A percentile compares a stretch with the other conserved stretches of the same genome.
These are phyloP conservation scores for Botrytis sinoallii DNA, from an alignment of 2,329 filamentous ascomycete species.

Conservation along the genomic window DNA sequence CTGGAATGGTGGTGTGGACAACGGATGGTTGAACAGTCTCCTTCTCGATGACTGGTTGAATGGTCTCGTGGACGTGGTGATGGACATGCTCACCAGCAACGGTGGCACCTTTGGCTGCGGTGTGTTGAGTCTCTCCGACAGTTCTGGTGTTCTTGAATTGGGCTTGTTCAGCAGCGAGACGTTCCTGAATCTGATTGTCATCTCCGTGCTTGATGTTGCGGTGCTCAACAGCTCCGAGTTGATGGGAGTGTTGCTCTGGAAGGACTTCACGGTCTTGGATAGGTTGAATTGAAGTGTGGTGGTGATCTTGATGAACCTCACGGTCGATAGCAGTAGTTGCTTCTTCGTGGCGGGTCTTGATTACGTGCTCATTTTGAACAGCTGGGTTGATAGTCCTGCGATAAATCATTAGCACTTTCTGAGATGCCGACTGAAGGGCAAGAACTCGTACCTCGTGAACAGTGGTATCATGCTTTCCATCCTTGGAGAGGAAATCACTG, in stretches of 20 bases:
- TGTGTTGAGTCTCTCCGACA: constrained; percentile 48
- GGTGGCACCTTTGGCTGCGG: constrained; percentile 46
- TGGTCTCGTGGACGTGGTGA: constrained; percentile 48
- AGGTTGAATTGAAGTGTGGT: constrained; percentile 68
- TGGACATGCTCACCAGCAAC: constrained; percentile 62
- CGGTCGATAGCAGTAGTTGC: constrained; percentile 60
- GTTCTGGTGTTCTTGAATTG: constrained; percentile 52
- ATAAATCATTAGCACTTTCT: constrained; percentile 11
- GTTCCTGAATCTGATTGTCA: constrained; percentile 45
- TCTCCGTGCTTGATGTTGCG: constrained; percentile 60
- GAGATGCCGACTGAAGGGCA: background rate
- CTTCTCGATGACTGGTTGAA: constrained; percentile 70
- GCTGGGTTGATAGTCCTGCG: constrained; percentile 52
- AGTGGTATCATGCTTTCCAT: constrained; percentile 66
- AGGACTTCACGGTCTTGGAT: constrained; percentile 51
- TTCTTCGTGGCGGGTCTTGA: constrained; percentile 60
- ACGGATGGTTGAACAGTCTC: constrained; percentile 65
- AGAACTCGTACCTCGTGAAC: constrained; percentile 53
- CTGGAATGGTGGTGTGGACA: constrained; percentile 67
- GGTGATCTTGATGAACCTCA: constrained; percentile 70
- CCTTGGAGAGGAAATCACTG: constrained; percentile 56
- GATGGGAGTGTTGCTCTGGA: constrained; percentile 62
- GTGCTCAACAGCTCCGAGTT: constrained; percentile 57
- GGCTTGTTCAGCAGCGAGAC: constrained; percentile 51
- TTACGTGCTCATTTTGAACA: constrained; percentile 58